phyloP scores from a whole-genome alignment of 257 asterid species.

The Salvia rosmarinus region DNA sequence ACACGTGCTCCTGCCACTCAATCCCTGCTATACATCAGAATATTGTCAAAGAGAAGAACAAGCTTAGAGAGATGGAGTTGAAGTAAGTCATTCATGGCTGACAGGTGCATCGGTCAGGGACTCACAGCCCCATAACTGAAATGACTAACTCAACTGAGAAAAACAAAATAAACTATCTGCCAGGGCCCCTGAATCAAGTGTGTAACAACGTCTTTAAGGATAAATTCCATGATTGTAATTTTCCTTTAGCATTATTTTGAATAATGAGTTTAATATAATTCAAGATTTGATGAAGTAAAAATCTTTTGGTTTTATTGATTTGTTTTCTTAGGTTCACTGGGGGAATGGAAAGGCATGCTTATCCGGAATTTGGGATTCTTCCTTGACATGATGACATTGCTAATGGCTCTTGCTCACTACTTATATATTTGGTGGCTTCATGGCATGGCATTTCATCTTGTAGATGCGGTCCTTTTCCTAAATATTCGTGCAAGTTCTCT shows the following conservation, averaged over 20 bases:
- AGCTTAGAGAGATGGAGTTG: too few species aligned
- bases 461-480: conserved; percentile 84
- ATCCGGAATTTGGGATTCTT: conserved; percentile 83
- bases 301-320: not conserved
- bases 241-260: not conserved
- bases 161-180: too few species aligned
- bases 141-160: too few species aligned
- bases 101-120: too few species aligned
- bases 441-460: conserved; percentile 96
- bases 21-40: too few species aligned
- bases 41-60: too few species aligned
- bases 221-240: not conserved
- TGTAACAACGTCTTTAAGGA: not conserved
- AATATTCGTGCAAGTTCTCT: conserved; percentile 78
- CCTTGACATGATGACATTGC: conserved; percentile 88
- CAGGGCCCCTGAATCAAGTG: too few species aligned
- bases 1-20: too few species aligned
- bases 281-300: not conserved
- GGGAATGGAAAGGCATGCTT: conserved; percentile 86
- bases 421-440: conserved; percentile 97
- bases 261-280: not conserved
- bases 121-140: too few species aligned
- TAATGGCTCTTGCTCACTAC: conserved; percentile 90
- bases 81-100: too few species aligned
- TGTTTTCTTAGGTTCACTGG: conserved; percentile 65